Conservation (phyloP, 2,329 filamentous ascomycete species). For the Alternaria consortialis region DNA sequence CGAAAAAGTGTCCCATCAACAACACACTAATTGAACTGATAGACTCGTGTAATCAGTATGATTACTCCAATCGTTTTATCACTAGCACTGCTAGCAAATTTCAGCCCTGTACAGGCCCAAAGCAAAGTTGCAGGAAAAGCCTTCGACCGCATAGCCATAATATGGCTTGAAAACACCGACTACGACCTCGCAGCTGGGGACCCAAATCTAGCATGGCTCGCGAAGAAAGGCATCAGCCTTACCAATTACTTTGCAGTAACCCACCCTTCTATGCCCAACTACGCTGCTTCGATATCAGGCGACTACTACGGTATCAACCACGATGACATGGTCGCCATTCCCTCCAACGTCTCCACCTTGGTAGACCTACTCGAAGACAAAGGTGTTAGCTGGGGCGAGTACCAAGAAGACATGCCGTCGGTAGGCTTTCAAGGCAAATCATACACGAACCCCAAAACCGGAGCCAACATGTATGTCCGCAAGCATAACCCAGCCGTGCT, state of each 20-base stretch:
- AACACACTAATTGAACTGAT: neutral
- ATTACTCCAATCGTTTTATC: slow-evolving; percentile 18
- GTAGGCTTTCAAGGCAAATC: slow-evolving; percentile 71
- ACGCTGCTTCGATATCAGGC: slow-evolving; percentile 72
- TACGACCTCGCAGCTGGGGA: slow-evolving; percentile 72
- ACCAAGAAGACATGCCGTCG: slow-evolving; percentile 81
- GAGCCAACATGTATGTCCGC: slow-evolving; percentile 79
- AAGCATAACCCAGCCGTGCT: slow-evolving; percentile 78
- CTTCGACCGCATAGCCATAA: slow-evolving; percentile 75
- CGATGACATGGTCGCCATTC: slow-evolving; percentile 66
- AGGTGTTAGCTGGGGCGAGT: slow-evolving; percentile 63
- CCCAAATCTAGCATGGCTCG: slow-evolving; percentile 66
- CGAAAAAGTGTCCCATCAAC: neutral
- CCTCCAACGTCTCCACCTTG: slow-evolving; percentile 52
- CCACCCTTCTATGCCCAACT: slow-evolving; percentile 79
- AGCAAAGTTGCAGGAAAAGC: slow-evolving; percentile 71
- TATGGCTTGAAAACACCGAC: slow-evolving; percentile 82
- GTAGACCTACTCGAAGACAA: slow-evolving; percentile 56
- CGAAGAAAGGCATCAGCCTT: slow-evolving; percentile 69
- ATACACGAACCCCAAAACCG: slow-evolving; percentile 69
- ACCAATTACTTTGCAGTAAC: slow-evolving; percentile 67
- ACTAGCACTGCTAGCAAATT: slow-evolving; percentile 21
- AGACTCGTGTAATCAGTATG: neutral
- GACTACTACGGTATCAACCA: slow-evolving; percentile 78
- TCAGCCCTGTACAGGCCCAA: slow-evolving; percentile 54